A percentile compares a stretch with the other conserved stretches of the same genome.
These are phyloP conservation scores for Coemansia sp. DNA, from an alignment of 192 early-diverging fungal species.

Conservation along the genomic window DNA sequence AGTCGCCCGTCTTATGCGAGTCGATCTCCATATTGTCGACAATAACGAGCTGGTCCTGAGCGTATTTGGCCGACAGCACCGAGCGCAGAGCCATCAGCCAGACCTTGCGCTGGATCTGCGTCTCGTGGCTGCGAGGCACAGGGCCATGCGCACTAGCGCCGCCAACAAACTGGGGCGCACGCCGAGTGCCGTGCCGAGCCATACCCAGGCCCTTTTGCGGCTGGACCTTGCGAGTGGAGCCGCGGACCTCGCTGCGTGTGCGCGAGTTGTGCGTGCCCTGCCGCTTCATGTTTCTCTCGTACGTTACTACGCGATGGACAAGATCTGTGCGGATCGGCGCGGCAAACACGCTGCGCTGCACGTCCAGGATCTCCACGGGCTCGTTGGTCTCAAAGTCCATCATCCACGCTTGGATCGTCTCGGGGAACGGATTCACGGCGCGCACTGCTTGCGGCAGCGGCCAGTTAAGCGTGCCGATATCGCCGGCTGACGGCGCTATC, in stretches of 20 bases:
- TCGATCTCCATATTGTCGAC: conserved; percentile 70
- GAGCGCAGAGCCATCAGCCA: conserved; percentile 82
- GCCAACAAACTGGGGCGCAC: conserved; percentile 88
- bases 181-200: conserved; percentile 83
- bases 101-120: conserved; percentile 84
- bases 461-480: conserved; percentile 35
- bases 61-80: conserved; percentile 87
- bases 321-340: conserved; percentile 78
- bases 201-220: conserved; percentile 94
- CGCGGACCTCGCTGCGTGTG: conserved; percentile 80
- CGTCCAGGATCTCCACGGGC: conserved; percentile 71
- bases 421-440: conserved; percentile 39
- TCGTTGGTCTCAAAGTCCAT: conserved; percentile 74
- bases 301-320: conserved; percentile 81
- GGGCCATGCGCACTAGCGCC: conserved; percentile 92
- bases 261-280: conserved; percentile 88
- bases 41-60: conserved; percentile 86
- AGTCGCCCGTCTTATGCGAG: conserved; percentile 62
- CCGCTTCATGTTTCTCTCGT: conserved; percentile 79
- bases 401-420: conserved; percentile 74
- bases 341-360: conserved; percentile 77
- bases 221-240: conserved; percentile 77
- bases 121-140: conserved; percentile 80
- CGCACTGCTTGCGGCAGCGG: conserved; percentile 29
- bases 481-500: conserved; percentile 42